A percentile compares a stretch with the other conserved stretches of the same genome.
Conservation (phyloP, 331 rosid species). For the Erythrophleum ivorense region DNA sequence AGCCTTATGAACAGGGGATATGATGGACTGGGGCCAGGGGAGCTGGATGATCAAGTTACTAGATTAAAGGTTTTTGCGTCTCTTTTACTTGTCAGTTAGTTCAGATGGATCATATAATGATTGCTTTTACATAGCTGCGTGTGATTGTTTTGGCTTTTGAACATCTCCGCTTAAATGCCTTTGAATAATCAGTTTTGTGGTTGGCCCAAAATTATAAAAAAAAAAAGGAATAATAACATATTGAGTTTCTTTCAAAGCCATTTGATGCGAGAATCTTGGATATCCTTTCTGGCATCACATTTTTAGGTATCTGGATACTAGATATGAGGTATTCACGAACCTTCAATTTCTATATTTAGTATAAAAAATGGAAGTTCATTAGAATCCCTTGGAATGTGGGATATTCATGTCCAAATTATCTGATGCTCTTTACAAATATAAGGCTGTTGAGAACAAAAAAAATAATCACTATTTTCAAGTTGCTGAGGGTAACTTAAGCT, state of each 20-base stretch:
- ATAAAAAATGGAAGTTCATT: not conserved
- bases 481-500: constrained; percentile 14
- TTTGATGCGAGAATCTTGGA: not conserved
- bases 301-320: not conserved
- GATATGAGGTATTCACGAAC: constrained; percentile 27
- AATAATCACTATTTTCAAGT: constrained; percentile 11
- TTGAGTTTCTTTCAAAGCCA: constrained; percentile 26
- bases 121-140: not conserved
- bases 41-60: constrained; percentile 55
- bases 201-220: not conserved
- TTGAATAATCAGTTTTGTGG: not conserved
- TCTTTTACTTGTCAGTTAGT: constrained; percentile 23
- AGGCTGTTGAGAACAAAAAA: not conserved
- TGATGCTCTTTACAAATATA: not conserved
- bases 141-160: constrained; percentile 25
- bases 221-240: not conserved
- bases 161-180: constrained; percentile 22
- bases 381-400: constrained; percentile 19
- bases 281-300: constrained; percentile 21
- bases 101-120: constrained; percentile 18
- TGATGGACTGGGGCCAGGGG: constrained; percentile 37
- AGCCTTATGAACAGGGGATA: constrained; percentile 60
- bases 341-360: constrained; percentile 19
- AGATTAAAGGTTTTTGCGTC: constrained; percentile 58
- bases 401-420: not conserved